A percentile compares a stretch with the other conserved stretches of the same genome.
These are phyloP conservation scores for Xylaria castorea DNA, from an alignment of 495 filamentous ascomycete species.

Conservation along the genomic window DNA sequence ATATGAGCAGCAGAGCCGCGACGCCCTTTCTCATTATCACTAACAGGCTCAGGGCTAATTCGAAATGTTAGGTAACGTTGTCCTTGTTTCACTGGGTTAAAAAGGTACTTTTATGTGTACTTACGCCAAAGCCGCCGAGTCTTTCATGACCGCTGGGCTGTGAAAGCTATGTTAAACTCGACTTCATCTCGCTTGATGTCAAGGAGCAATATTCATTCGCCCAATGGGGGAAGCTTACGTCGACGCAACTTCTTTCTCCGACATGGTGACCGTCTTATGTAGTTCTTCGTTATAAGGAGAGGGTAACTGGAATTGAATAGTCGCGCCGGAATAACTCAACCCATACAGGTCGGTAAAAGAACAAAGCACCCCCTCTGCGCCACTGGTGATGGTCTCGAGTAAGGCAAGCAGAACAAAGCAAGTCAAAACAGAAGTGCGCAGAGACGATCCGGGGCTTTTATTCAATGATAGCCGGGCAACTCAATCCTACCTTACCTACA, in stretches of 20 bases:
- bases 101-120: not conserved
- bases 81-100: not conserved
- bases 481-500: not conserved
- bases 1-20: slow-evolving; percentile 44
- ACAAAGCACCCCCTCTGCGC: slow-evolving; percentile 15
- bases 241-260: slow-evolving; percentile 15
- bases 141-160: slow-evolving; percentile 3
- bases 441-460: slow-evolving; percentile 1
- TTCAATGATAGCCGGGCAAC: slow-evolving; percentile 2
- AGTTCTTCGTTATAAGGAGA: not conserved
- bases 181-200: not conserved
- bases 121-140: slow-evolving; percentile 10
- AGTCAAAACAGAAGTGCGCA: not conserved
- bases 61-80: not conserved
- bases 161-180: not conserved
- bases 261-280: slow-evolving; percentile 9
- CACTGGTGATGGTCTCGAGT: not conserved
- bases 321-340: not conserved
- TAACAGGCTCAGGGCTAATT: slow-evolving; percentile 3
- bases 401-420: not conserved
- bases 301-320: not conserved
- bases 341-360: not conserved
- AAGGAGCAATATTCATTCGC: not conserved
- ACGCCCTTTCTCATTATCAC: slow-evolving; percentile 32
- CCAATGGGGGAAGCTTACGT: slow-evolving; percentile 7